These are phyloP conservation scores for Wilhelminamyces savonicus DNA, from an alignment of 805 yeast species.

Conservation along the genomic window DNA sequence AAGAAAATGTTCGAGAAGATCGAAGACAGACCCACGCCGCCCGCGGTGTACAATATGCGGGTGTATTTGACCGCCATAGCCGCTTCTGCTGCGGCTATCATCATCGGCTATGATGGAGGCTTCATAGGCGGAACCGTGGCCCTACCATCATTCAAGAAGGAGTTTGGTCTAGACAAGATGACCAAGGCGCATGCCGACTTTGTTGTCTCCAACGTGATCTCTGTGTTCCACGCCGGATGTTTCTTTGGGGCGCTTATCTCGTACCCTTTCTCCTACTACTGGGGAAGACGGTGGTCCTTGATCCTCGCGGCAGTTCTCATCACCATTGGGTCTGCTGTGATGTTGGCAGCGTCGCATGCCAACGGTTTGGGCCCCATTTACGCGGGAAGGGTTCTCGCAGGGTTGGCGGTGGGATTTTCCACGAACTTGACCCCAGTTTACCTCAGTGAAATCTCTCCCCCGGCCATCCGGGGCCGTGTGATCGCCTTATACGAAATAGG, in stretches of 20 bases:
- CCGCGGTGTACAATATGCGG: slow-evolving; percentile 28
- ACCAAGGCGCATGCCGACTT: slow-evolving; percentile 11
- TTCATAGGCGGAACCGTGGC: slow-evolving; percentile 37
- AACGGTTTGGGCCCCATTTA: slow-evolving; percentile 30
- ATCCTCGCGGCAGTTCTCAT: slow-evolving; percentile 24
- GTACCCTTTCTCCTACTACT: slow-evolving; percentile 29
- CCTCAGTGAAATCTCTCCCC: slow-evolving; percentile 29
- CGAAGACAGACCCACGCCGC: slow-evolving; percentile 36
- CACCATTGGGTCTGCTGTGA: slow-evolving; percentile 30
- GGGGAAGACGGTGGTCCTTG: slow-evolving; percentile 26
- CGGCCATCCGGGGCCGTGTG: slow-evolving; percentile 28
- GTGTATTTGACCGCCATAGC: slow-evolving; percentile 29
- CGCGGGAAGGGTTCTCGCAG: slow-evolving; percentile 31
- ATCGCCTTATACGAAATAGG: slow-evolving; percentile 29
- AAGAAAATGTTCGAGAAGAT: slow-evolving; percentile 23
- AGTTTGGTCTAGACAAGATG: slow-evolving; percentile 24
- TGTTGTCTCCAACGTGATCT: slow-evolving; percentile 27
- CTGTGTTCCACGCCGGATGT: slow-evolving; percentile 35
- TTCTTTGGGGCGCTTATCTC: slow-evolving; percentile 34
- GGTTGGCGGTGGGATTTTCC: slow-evolving; percentile 29
- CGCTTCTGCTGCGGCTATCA: slow-evolving; percentile 34
- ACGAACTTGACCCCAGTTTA: slow-evolving; percentile 33
- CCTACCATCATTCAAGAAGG: slow-evolving; percentile 22
- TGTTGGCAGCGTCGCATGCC: slow-evolving; percentile 23
- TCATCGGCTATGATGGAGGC: slow-evolving; percentile 37